These are phyloP conservation scores for Sugiyamaella grinbergsii DNA, from an alignment of 1,139 yeast species.

Conservation along the genomic window DNA sequence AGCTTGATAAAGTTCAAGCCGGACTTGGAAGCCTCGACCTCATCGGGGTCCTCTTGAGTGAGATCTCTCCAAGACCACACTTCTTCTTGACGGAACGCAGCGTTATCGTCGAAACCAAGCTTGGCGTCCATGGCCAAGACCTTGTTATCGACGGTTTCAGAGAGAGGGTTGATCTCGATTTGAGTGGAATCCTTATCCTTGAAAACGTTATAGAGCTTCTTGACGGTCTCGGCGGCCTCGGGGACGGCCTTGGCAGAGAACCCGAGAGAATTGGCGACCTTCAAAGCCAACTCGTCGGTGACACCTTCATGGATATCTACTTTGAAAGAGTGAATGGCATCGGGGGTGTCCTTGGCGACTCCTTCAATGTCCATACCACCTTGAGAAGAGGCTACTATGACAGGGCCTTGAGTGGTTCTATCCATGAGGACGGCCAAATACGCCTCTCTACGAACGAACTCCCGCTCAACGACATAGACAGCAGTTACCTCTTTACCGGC, in stretches of 20 bases:
- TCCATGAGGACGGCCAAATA: conserved; percentile 94
- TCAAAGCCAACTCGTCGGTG: conserved; percentile 71
- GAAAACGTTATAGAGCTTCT: conserved; percentile 86
- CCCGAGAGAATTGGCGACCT: conserved; percentile 79
- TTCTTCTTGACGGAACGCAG: conserved; percentile 91
- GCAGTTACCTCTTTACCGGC: conserved; percentile 97
- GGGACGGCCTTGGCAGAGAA: conserved; percentile 76
- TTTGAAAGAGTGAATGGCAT: conserved; percentile 87
- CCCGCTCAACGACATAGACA: conserved; percentile 93
- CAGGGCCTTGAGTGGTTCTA: conserved; percentile 85
- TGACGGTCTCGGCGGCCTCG: conserved; percentile 85
- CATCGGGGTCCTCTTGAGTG: conserved; percentile 98
- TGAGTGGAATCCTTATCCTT: conserved; percentile 93
- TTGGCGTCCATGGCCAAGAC: conserved; percentile 99
- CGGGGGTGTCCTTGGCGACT: conserved; percentile 90
- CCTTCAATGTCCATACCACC: conserved; percentile 99
- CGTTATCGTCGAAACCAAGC: conserved; percentile 96
- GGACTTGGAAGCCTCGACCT: conserved; percentile 85
- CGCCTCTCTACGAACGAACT: conserved; percentile 91
- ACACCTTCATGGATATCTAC: conserved; percentile 79
- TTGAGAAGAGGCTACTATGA: conserved; percentile 93
- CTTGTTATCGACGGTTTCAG: conserved; percentile 87
- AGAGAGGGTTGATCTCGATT: conserved; percentile 96
- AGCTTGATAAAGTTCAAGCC: conserved; percentile 96
- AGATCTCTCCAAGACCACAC: conserved; percentile 96